Base-by-base conservation (phyloP, 495 filamentous ascomycete species). In the Cetradonia linearis region DNA sequence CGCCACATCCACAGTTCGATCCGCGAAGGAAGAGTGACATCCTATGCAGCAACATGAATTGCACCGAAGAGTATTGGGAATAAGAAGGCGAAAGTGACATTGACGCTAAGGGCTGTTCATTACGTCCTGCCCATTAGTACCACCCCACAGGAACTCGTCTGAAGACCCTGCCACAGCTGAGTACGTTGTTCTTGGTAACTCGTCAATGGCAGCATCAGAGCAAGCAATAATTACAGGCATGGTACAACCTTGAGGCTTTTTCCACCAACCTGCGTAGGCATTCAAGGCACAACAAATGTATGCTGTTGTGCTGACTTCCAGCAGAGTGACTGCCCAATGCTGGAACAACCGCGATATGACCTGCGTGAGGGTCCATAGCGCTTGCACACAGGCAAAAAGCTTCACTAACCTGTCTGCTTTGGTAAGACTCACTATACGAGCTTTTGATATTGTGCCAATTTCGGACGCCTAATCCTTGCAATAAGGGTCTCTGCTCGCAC, bases 1-100 rank as follows among this genome's bases (percentile, higher is more conserved):
- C 48, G 23, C 49, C 52, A 60, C 54, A 65, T 40, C 59, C 57
- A 57, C 2, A 59, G 53, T 42, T 47, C 49, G 14, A 46, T 20
- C 4, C 30, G 36, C 18, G 56, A 40, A 2, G 47, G 61, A 18
- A 64, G 40, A 14, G n/a, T 50, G 14, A 42, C 30, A 13, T 60
- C 36, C 58, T 47, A 60, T 5, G 58, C 40, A 5, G 58, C 57
- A 46, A 49, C 23, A 34, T 60, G 52, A 42, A 57, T 47, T 8
- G 20, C 62, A 55, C 23, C 57, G n/a, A 46, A 30, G 33, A 33
- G 33, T 28, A 37, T 62, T 34, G 33, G 13, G n/a, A 18, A n/a
- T 10, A 60, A 34, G 14, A 23, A 1, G 1, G 3, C 0, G 3
- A 50, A n/a, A n/a, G n/a, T n/a, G n/a, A n/a, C n/a, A n/a, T n/a